phyloP scores from a whole-genome alignment of 192 early-diverging fungal genomes.

The Coemansia sp. region DNA sequence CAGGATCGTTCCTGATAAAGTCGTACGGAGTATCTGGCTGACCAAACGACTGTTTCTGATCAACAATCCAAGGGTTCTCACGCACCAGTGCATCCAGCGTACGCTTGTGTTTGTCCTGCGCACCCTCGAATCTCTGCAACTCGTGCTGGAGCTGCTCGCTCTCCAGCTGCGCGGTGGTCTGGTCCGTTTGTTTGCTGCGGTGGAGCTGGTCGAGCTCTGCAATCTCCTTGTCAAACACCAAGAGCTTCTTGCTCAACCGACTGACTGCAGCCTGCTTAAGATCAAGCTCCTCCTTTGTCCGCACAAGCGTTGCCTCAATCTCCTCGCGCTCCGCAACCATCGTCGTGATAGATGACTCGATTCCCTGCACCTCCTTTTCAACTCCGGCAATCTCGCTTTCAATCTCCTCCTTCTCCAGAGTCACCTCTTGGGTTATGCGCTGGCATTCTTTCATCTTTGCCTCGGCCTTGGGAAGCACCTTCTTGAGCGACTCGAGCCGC shows the following conservation, averaged over 20 bases:
- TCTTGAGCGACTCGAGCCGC: conserved; percentile 63
- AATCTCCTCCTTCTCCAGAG: conserved; percentile 45
- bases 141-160: conserved; percentile 78
- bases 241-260: conserved; percentile 61
- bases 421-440: conserved; percentile 34
- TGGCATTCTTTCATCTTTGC: conserved; percentile 41
- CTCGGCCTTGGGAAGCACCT: conserved; percentile 56
- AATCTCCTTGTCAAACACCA: conserved; percentile 76
- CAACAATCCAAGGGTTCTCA: conserved; percentile 79
- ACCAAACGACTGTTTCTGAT: conserved; percentile 89
- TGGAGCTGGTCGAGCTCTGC: conserved; percentile 63
- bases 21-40: conserved; percentile 78
- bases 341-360: conserved; percentile 38
- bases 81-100: conserved; percentile 52
- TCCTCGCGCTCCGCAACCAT: conserved; percentile 47
- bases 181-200: conserved; percentile 61
- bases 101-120: conserved; percentile 53
- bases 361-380: conserved; percentile 19
- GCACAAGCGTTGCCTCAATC: conserved; percentile 48
- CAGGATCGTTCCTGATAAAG: conserved; percentile 71
- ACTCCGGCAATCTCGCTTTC: conserved; percentile 41
- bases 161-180: conserved; percentile 71
- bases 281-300: conserved; percentile 48
- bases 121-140: conserved; percentile 64
- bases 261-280: conserved; percentile 56